Conservation (phyloP, 2,329 filamentous ascomycete species). For the Xylaria sp. region DNA sequence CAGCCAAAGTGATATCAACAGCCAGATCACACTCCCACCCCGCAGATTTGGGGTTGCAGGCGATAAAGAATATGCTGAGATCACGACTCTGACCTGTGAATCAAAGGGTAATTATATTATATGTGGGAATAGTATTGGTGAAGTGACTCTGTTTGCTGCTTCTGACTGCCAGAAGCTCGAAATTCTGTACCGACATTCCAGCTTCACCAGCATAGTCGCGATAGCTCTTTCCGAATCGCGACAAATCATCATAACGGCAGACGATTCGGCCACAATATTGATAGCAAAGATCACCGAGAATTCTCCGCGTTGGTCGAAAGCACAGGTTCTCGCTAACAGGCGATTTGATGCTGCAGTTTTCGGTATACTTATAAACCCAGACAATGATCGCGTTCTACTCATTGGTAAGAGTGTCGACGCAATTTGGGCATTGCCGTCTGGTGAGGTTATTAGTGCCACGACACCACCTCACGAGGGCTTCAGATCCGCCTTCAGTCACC, state of each 20-base stretch:
- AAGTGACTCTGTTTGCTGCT: no score
- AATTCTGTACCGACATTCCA: no score
- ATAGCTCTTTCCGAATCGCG: no score
- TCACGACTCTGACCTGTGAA: conserved; percentile 39
- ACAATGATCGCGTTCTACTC: conserved; percentile 42
- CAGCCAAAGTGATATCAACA: conserved; percentile 39
- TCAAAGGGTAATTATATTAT: conserved; percentile 39
- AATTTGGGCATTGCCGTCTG: conserved; percentile 44
- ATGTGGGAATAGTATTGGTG: conserved; percentile 5
- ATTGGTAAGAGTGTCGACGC: conserved; percentile 36
- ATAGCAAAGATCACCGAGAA: conserved; percentile 34
- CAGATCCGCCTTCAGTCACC: conserved; percentile 24
- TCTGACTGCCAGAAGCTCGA: no score
- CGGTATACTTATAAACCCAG: conserved; percentile 35
- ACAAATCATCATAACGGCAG: conserved; percentile 40
- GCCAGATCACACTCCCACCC: conserved; percentile 24
- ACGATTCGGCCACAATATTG: conserved; percentile 45
- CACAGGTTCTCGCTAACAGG: conserved; percentile 33
- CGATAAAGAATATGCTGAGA: conserved; percentile 35
- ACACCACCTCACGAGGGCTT: conserved; percentile 25
- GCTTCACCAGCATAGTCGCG: no score
- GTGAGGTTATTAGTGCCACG: conserved; percentile 28
- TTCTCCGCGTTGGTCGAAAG: conserved; percentile 9
- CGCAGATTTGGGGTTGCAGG: conserved; percentile 35
- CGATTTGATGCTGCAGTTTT: conserved; percentile 35